A percentile compares a stretch with the other conserved stretches of the same genome.
Conservation (phyloP, 257 asterid genomes). For the Salvia rosmarinus region DNA sequence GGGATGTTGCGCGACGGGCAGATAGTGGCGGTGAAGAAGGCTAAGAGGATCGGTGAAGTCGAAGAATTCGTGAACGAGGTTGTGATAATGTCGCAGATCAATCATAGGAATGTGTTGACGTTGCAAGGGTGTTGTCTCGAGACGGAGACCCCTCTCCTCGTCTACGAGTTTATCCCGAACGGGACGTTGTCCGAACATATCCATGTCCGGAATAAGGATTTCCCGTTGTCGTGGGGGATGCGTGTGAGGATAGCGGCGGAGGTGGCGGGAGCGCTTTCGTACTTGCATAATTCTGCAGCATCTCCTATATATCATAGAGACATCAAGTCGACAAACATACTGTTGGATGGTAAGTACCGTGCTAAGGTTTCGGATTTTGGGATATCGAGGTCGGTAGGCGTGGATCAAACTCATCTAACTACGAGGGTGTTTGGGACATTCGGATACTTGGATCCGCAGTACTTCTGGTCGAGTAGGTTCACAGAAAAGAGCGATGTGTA, state of each 20-base stretch:
- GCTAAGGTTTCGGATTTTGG: conserved; percentile 48
- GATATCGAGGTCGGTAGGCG: conserved; percentile 29
- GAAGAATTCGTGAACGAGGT: conserved; percentile 41
- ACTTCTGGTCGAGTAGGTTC: conserved; percentile 42
- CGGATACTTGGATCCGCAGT: conserved; percentile 52
- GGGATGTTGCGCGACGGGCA: conserved; percentile 31
- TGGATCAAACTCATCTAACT: conserved; percentile 46
- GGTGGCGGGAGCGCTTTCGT: neutral
- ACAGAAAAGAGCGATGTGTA: conserved; percentile 46
- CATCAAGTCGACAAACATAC: conserved; percentile 42
- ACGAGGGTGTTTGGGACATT: conserved; percentile 47
- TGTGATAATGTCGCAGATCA: conserved; percentile 37
- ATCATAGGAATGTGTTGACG: conserved; percentile 39
- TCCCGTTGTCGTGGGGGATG: too few species aligned
- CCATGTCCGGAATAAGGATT: too few species aligned
- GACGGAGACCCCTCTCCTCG: neutral
- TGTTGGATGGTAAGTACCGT: conserved; percentile 38
- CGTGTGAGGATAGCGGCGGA: too few species aligned
- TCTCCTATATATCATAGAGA: conserved; percentile 38
- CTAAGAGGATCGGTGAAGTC: conserved; percentile 25
- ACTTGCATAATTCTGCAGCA: conserved; percentile 44
- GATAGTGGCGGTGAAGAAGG: conserved; percentile 41
- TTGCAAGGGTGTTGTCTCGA: conserved; percentile 39
- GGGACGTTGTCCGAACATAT: too few species aligned
- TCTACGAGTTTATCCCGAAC: too few species aligned